Evolutionary conservation across 768 basidiomycete genomes (phyloP), one percentile per base, ranked within the genome.

Genomic region (Tephrocybe sp.): DNA sequence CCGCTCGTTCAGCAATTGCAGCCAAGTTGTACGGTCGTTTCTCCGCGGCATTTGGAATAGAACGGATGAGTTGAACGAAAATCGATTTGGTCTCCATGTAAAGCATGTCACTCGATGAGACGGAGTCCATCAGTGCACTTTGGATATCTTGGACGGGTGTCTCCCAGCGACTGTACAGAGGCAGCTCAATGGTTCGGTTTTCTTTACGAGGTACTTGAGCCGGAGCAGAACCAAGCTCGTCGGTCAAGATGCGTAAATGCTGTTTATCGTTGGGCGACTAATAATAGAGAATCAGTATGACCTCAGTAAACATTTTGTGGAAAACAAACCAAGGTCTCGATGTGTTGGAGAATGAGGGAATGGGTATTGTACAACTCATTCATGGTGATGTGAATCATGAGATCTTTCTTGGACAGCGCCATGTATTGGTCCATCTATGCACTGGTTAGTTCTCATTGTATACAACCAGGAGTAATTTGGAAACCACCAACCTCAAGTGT

Each of bases 21-120:
- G 85, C 75, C 14, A 99, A 82, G 64, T 97, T 85, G 65, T 97
- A 90, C 0, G 97, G 97, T 26, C 85, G 83, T 65, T 88, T 89
- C 46, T 94, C 91, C 5, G 84, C 79, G 0, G 84, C 77, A 42
- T 86, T 80, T 1, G 96, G 96, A 49, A 99, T 82, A 30, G 95
- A 98, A 58, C 97, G 94, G 50, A 99, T 85, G 47, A 98, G 83
- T 66, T 98, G 94, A 30, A 98, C 97, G 59, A 99, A 94, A 64
- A 98, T 98, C 6, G 96, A 98, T 74, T 99, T 99, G 50, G 97
- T 91, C 67, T 99, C 97, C 94, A 98, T 98, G 75, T 98, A 99
- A 26, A 98, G 83, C 84, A 99, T 96, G 71, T 99, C 97, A 65
- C 89, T 89, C 39, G 94, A 93, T 19, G 97, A 98, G 23, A 99